These are phyloP conservation scores for Gossypium arboreum DNA, from an alignment of 345 rosid genomes.

Conservation along the genomic window DNA sequence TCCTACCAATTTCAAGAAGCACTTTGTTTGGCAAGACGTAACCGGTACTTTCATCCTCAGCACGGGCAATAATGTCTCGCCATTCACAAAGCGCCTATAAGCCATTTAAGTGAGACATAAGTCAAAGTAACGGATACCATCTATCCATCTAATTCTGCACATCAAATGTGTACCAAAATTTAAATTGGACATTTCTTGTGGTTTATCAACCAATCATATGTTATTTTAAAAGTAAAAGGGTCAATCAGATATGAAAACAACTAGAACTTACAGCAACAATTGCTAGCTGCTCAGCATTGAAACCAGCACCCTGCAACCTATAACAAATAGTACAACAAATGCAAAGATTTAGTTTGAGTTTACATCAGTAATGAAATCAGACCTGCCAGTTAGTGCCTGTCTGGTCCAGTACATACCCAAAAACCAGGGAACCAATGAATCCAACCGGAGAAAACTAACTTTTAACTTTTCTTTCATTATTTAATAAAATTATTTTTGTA, in stretches of 20 bases:
- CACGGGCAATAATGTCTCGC: conserved; percentile 83
- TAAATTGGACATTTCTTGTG: neutral
- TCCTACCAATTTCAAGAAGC: conserved; percentile 78
- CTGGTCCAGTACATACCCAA: neutral
- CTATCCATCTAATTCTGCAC: neutral
- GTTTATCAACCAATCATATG: neutral
- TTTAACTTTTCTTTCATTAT: neutral
- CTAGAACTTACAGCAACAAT: conserved; percentile 60
- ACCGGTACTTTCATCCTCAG: conserved; percentile 92
- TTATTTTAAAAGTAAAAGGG: neutral
- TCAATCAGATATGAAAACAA: neutral
- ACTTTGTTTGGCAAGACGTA: conserved; percentile 80
- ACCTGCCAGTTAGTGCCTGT: neutral
- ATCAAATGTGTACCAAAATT: neutral
- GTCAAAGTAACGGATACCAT: neutral
- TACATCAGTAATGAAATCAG: neutral
- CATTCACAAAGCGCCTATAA: conserved; percentile 80
- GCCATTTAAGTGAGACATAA: conserved; percentile 16
- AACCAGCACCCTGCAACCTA: conserved; percentile 63
- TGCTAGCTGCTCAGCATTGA: conserved; percentile 77
- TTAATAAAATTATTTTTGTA: neutral
- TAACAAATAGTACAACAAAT: conserved; percentile 21
- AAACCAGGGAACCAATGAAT: neutral
- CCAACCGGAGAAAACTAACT: neutral
- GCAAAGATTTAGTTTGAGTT: conserved; percentile 19